A percentile compares a stretch with the other conserved stretches of the same genome.
Evolutionary conservation across 805 yeast species (phyloP).

Genomic region (Myxozyma lipomycoides): DNA sequence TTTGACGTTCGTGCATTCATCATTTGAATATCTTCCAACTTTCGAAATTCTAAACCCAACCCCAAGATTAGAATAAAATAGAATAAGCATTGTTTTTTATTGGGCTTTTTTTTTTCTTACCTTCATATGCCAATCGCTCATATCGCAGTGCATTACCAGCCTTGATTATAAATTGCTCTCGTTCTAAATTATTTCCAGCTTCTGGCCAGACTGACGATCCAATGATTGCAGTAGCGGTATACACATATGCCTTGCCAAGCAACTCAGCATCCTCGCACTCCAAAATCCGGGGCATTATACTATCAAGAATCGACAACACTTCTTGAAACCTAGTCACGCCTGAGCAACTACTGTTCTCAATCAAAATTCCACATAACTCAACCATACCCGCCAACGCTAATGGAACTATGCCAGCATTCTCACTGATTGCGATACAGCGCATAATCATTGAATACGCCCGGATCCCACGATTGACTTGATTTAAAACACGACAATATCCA

Average conservation of each 20-base stretch:
- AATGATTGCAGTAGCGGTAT: slow-evolving; percentile 35
- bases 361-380: slow-evolving; percentile 46
- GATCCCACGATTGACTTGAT: neutral
- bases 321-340: slow-evolving; percentile 37
- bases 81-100: neutral
- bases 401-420: slow-evolving; percentile 45
- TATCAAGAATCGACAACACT: slow-evolving; percentile 41
- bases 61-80: neutral
- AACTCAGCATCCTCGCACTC: slow-evolving; percentile 42
- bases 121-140: slow-evolving; percentile 8
- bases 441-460: slow-evolving; percentile 18
- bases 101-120: neutral
- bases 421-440: slow-evolving; percentile 39
- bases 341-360: slow-evolving; percentile 42
- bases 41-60: slow-evolving; percentile 1
- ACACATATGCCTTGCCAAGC: slow-evolving; percentile 41
- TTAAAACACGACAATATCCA: neutral
- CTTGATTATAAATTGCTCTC: slow-evolving; percentile 1
- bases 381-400: slow-evolving; percentile 48
- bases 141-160: slow-evolving; percentile 15
- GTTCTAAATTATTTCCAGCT: neutral
- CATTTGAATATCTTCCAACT: slow-evolving; percentile 12
- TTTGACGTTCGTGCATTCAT: slow-evolving; percentile 1
- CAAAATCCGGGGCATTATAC: slow-evolving; percentile 46
- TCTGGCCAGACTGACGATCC: slow-evolving; percentile 10